A percentile compares a stretch with the other conserved stretches of the same genome.
These are phyloP conservation scores for Starmerella bombicola DNA, from an alignment of 805 yeast genomes.

Conservation along the genomic window DNA sequence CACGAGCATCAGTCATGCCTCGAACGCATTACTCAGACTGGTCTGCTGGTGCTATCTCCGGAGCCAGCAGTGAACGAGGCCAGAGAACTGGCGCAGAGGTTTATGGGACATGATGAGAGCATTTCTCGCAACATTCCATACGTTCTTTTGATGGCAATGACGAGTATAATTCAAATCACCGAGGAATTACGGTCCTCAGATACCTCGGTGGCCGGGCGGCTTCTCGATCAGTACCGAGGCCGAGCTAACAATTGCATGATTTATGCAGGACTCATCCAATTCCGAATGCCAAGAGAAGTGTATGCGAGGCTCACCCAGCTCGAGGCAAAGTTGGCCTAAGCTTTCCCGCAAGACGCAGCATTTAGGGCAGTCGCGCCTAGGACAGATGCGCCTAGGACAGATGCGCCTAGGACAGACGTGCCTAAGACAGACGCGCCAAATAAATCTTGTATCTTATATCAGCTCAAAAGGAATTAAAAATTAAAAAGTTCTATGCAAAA, in stretches of 20 bases:
- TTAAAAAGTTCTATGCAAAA: no score
- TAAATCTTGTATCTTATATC: no score
- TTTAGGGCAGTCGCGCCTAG: no score
- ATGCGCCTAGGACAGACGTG: no score
- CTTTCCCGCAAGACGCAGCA: no score
- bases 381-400: no score
- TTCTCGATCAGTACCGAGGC: slow-evolving; percentile 19
- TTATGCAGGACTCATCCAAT: slow-evolving; percentile 89
- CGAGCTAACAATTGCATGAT: slow-evolving; percentile 77
- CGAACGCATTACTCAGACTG: slow-evolving; percentile 43
- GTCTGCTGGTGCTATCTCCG: slow-evolving; percentile 49
- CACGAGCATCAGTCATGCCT: slow-evolving; percentile 51
- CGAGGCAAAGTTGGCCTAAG: slow-evolving; percentile 17
- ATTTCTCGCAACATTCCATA: slow-evolving; percentile 70
- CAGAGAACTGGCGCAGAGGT: slow-evolving; percentile 57
- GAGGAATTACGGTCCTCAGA: slow-evolving; percentile 28
- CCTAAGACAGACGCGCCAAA: no score
- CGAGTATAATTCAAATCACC: slow-evolving; percentile 46
- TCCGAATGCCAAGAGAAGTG: slow-evolving; percentile 61
- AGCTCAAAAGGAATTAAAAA: no score
- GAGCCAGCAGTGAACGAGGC: slow-evolving; percentile 40
- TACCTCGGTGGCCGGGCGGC: slow-evolving; percentile 20
- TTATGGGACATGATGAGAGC: slow-evolving; percentile 51
- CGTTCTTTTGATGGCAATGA: slow-evolving; percentile 69
- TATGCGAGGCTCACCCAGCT: slow-evolving; percentile 20